These are phyloP conservation scores for Naganishia liquefaciens DNA, from an alignment of 1,284 basidiomycete genomes.

Conservation along the genomic window DNA sequence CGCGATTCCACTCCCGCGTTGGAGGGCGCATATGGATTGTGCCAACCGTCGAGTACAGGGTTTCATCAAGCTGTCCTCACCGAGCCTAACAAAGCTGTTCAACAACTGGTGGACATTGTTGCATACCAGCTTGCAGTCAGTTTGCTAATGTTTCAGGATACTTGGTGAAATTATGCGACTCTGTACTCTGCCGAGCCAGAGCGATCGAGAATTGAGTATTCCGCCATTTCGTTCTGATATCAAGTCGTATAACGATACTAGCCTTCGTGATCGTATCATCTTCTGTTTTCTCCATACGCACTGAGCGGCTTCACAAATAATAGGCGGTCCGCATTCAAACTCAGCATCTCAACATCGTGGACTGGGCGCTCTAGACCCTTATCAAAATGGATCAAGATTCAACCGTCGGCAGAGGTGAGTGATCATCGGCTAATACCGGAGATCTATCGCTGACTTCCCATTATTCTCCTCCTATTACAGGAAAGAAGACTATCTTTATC, in stretches of 20 bases:
- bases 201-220: constrained; percentile 6
- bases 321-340: too few species aligned
- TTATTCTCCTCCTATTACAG: constrained; percentile 8
- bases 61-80: too few species aligned
- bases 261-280: too few species aligned
- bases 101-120: too few species aligned
- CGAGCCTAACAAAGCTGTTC: too few species aligned
- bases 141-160: constrained; percentile 13
- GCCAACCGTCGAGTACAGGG: too few species aligned
- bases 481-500: constrained; percentile 50
- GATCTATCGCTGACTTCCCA: neutral
- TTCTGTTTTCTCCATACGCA: too few species aligned
- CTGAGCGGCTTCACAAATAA: too few species aligned
- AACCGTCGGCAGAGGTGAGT: constrained; percentile 4
- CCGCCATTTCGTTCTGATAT: too few species aligned
- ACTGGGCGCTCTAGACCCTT: neutral
- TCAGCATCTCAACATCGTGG: neutral
- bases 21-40: neutral
- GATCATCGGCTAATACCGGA: neutral
- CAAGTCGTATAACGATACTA: neutral
- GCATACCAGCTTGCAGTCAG: neutral
- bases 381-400: constrained; percentile 12
- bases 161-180: constrained; percentile 5
- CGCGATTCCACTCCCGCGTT: neutral
- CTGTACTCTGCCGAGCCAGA: neutral